Evolutionary conservation across 495 filamentous ascomycete genomes (phyloP), one percentile per base, ranked within the genome.

Genomic region (Penicillium turbatum): DNA sequence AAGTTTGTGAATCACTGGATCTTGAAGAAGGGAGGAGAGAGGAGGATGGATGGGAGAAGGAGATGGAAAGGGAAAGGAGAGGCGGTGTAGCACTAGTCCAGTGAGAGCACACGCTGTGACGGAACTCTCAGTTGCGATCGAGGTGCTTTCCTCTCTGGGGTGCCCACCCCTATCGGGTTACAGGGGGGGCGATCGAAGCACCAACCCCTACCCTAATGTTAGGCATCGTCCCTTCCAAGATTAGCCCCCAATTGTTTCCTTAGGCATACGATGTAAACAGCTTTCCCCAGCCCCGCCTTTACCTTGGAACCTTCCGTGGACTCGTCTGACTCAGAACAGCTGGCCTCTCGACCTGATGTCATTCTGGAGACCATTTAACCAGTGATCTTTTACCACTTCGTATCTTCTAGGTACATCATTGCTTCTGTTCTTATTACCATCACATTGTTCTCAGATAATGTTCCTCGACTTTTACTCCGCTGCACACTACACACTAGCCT

Each of bases 1-100:
- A 59, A 56, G 63, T 54, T 47, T 44, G 51, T 59, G 47, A 49
- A 38, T 38, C 34, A 49, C 47, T 62, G 56, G 55, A 53, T 57
- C 51, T 57, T 58, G 54, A 50, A 39, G 46, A 50, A 39, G 46
- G 47, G 53, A 57, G 48, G 49, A 56, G 46, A 26, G 53, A 56
- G 55, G 60, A 62, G 64, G 61, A 68, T 57, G 54, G 54, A 24
- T 24, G 21, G 21, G 53, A 45, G 51, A 48, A 55, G 51, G 52
- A 40, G 48, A 44, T 51, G 51, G 50, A 63, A 57, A 54, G 48
- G 45, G 59, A 48, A 54, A 58, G 39, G 58, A 51, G 58, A 63
- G 66, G 63, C 64, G 58, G 65, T 66, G 63, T 61, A 36, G 46
- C 39, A 43, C 60, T 60, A 65, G 51, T 56, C 50, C 39, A 52